Conservation (phyloP, 768 basidiomycete species). For the Pisolithus microcarpus region DNA sequence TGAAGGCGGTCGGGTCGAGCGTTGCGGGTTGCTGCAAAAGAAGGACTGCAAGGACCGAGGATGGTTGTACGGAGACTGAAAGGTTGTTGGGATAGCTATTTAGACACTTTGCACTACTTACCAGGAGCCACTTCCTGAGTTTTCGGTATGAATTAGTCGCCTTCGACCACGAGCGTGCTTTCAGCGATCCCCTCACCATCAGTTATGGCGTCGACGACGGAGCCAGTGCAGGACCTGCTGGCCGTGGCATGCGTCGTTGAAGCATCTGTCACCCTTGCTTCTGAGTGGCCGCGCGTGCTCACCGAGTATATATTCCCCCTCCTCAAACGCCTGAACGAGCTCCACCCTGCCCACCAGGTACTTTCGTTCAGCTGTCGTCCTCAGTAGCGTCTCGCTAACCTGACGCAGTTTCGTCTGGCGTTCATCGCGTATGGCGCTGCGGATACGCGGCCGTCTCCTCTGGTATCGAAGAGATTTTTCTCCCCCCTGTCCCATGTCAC, state of each 20-base stretch:
- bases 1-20: neutral
- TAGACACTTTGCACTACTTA: too few relatives aligned
- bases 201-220: slow-evolving; percentile 15
- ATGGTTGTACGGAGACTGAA: neutral
- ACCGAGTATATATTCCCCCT: slow-evolving; percentile 44
- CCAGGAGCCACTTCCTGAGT: too few relatives aligned
- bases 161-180: too few relatives aligned
- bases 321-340: slow-evolving; percentile 44
- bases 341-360: slow-evolving; percentile 34
- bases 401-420: slow-evolving; percentile 36
- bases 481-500: slow-evolving; percentile 32
- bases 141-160: too few relatives aligned
- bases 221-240: slow-evolving; percentile 23
- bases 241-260: slow-evolving; percentile 58
- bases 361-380: slow-evolving; percentile 2
- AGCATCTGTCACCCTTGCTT: slow-evolving; percentile 46
- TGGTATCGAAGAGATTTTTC: slow-evolving; percentile 56
- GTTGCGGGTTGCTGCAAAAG: neutral
- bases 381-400: neutral
- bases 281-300: slow-evolving; percentile 45
- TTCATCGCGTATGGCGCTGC: slow-evolving; percentile 58
- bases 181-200: neutral
- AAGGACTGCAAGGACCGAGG: neutral
- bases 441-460: slow-evolving; percentile 47
- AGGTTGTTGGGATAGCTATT: neutral